phyloP scores from a whole-genome alignment of 2,329 filamentous ascomycete species.

The Colletotrichum zoysiae region DNA sequence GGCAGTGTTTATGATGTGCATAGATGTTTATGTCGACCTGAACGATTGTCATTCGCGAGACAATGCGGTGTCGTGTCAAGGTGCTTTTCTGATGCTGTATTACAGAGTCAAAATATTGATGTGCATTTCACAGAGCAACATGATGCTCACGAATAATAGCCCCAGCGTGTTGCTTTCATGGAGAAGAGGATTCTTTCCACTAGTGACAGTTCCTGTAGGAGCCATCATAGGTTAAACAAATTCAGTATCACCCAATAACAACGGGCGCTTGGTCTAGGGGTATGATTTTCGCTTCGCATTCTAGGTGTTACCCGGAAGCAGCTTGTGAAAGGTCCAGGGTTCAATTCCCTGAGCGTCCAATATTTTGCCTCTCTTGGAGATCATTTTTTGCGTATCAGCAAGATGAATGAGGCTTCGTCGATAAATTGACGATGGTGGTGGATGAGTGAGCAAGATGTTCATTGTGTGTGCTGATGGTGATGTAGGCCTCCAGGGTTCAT shows the following conservation, averaged over 20 bases:
- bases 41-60: too few species aligned
- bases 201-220: too few species aligned
- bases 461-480: background rate
- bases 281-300: conserved; percentile 42
- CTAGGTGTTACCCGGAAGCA: accelerated
- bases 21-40: too few species aligned
- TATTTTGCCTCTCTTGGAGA: background rate
- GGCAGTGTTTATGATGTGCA: too few species aligned
- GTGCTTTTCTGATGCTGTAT: background rate
- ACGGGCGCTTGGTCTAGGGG: conserved; percentile 41
- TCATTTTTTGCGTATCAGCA: background rate
- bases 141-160: too few species aligned
- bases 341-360: conserved; percentile 41
- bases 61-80: background rate
- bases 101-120: background rate
- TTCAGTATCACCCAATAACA: too few species aligned
- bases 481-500: too few species aligned
- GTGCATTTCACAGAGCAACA: background rate
- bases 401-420: too few species aligned
- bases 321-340: conserved; percentile 40
- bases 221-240: too few species aligned
- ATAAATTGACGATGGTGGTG: background rate
- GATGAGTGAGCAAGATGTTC: background rate
- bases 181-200: too few species aligned
- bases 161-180: too few species aligned